A percentile compares a stretch with the other conserved stretches of the same genome.
phyloP scores from a whole-genome alignment of 495 filamentous ascomycete species.

The Neurospora intermedia region DNA sequence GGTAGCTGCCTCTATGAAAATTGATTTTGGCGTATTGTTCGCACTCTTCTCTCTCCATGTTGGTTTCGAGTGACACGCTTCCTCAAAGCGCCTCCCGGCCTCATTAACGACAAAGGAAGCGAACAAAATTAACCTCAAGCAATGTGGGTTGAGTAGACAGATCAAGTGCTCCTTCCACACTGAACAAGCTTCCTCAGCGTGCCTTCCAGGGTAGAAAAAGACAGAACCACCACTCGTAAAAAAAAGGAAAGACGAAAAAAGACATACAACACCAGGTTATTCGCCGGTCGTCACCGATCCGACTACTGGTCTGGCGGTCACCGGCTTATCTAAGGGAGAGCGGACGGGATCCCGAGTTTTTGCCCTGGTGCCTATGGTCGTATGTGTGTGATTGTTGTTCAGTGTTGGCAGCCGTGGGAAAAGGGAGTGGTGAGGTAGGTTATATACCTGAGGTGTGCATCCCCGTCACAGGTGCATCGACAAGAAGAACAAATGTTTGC shows the following conservation, averaged over 20 bases:
- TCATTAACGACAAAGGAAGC: too few relatives aligned
- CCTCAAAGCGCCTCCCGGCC: too few relatives aligned
- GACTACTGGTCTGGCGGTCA: conserved; percentile 32
- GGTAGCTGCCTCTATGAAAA: background rate
- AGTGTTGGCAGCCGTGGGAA: background rate
- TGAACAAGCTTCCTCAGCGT: background rate
- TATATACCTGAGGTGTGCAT: background rate
- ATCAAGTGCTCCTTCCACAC: background rate
- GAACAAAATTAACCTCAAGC: too few relatives aligned
- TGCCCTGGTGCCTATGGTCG: background rate
- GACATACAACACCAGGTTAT: conserved; percentile 8
- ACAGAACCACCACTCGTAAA: background rate
- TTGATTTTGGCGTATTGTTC: background rate
- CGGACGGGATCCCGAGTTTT: conserved; percentile 37
- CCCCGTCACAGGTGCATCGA: background rate
- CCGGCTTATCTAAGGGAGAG: conserved; percentile 36
- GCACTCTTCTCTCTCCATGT: too few relatives aligned
- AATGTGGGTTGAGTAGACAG: too few relatives aligned
- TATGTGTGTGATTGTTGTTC: background rate
- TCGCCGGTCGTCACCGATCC: conserved; percentile 31
- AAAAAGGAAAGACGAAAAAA: background rate
- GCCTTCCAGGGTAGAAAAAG: background rate
- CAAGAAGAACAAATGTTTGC: background rate
- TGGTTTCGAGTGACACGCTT: too few relatives aligned
- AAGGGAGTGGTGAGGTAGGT: background rate